phyloP scores from a whole-genome alignment of 768 basidiomycete genomes.

The Trametes meyenii region DNA sequence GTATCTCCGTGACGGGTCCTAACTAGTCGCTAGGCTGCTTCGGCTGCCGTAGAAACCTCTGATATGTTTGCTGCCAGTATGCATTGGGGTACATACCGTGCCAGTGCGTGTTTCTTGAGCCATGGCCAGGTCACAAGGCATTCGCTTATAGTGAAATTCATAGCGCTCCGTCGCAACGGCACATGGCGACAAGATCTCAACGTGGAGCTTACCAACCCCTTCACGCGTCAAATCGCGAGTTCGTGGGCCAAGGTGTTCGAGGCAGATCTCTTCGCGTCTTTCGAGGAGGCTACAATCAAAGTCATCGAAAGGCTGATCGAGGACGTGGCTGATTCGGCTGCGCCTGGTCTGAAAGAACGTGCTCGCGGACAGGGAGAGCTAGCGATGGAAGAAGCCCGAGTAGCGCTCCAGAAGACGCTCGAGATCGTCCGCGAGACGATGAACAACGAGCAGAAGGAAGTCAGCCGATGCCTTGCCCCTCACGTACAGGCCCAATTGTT shows the following conservation, averaged over 20 bases:
- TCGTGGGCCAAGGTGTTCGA: conserved; percentile 66
- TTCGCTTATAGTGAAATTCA: not conserved
- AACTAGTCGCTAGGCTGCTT: conserved; percentile 37
- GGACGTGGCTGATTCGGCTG: conserved; percentile 55
- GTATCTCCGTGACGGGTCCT: not conserved
- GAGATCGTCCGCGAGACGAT: conserved; percentile 53
- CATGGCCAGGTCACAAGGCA: not conserved
- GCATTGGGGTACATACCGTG: conserved; percentile 65
- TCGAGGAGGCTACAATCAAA: conserved; percentile 42
- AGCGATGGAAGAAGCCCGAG: conserved; percentile 53
- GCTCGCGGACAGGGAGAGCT: conserved; percentile 52
- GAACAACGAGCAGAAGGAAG: conserved; percentile 58
- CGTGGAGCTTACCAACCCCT: conserved; percentile 56
- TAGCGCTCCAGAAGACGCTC: conserved; percentile 51
- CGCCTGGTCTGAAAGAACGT: conserved; percentile 55
- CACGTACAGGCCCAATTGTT: conserved; percentile 54
- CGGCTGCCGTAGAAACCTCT: conserved; percentile 47
- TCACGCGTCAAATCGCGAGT: conserved; percentile 59
- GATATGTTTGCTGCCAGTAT: conserved; percentile 55
- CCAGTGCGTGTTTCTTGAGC: conserved; percentile 51
- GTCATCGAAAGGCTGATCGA: conserved; percentile 49
- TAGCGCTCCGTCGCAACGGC: conserved; percentile 56
- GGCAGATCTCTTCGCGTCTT: conserved; percentile 53
- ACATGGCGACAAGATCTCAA: conserved; percentile 62
- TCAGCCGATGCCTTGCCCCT: conserved; percentile 58